phyloP scores from a whole-genome alignment of 2,329 filamentous ascomycete species.

The Sporothrix globosa region DNA sequence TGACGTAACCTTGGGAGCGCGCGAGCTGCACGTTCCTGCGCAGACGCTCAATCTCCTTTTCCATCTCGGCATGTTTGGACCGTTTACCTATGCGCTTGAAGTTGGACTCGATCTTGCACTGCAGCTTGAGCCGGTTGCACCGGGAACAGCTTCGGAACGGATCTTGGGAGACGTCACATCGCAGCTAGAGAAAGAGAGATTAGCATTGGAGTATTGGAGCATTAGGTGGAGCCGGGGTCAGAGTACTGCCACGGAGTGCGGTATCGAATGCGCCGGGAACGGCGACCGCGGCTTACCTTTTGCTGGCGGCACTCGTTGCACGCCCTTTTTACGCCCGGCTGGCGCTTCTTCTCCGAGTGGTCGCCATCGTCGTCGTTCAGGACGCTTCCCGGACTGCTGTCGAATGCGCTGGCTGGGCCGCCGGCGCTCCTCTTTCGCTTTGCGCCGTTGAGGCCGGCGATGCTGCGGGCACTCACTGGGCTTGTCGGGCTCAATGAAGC shows the following conservation, averaged over 20 bases:
- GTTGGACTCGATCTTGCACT: conserved; percentile 85
- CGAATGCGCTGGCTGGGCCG: conserved; percentile 45
- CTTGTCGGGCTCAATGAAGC: conserved; percentile 55
- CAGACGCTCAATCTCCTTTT: conserved; percentile 74
- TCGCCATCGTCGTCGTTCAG: conserved; percentile 60
- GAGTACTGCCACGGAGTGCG: no score
- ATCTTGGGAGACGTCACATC: conserved; percentile 82
- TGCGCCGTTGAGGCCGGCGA: conserved; percentile 51
- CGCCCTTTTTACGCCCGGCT: conserved; percentile 73
- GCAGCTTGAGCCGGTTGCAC: conserved; percentile 76
- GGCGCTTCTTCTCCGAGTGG: conserved; percentile 63
- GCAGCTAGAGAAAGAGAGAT: conserved; percentile 57
- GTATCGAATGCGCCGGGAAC: not conserved
- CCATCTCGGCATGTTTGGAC: conserved; percentile 83
- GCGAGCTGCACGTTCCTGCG: conserved; percentile 65
- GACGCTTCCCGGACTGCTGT: conserved; percentile 65
- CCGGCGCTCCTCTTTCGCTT: conserved; percentile 65
- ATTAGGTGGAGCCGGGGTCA: no score
- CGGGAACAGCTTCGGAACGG: conserved; percentile 77
- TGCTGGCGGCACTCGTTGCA: conserved; percentile 86
- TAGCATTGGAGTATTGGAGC: not conserved
- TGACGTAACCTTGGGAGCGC: conserved; percentile 59
- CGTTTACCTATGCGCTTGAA: conserved; percentile 83
- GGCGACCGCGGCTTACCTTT: conserved; percentile 63
- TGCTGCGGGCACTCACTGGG: conserved; percentile 55